Evolutionary conservation across 2,329 filamentous ascomycete species (phyloP), one percentile per base, ranked within the genome.

Genomic region (Xylaria sp.): DNA sequence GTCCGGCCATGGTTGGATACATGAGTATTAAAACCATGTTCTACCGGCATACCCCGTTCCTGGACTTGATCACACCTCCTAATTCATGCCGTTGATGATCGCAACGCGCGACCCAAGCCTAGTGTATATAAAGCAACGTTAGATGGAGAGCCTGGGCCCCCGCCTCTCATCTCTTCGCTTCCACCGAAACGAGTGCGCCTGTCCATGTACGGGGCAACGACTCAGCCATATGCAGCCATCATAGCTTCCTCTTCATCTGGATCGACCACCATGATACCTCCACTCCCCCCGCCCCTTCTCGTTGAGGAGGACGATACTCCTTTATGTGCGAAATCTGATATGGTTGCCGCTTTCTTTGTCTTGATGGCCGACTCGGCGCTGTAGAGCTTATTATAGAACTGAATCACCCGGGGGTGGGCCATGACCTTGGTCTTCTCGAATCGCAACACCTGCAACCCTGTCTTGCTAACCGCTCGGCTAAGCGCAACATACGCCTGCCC

Each of bases 401-500:
- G 85, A 5, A 93, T 85, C 20, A 99, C 96, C 73, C 89, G 89
- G 1, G 93, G 90, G 76, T 99, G 96, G 2, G 96, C 96, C 89
- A 97, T 94, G 29, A 99, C 95, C 80, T 96, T 98, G 68, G 83
- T 86, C 71, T 93, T 92, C 74, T 97, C 92, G 74, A 99, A 99
- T 39, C 93, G 87, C 55, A 95, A 79, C 13, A 99, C 94, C 76
- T 97, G 93, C 22, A 99, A 82, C 0, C 96, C 96, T 20, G 89
- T 86, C 81, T 97, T 94, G 65, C 86, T 92, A 1, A 93, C 97
- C 15, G 96, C 96, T 79, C 96, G 92, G 83, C 93, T 97, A 15
- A 99, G 87, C 58, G 96, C 96, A 58, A 99, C 96, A 76, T 99
- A 99, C 5, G 96, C 96, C 79, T 99, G 96, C 0, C 96, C 96